Percentiles rank a stretch among this genome's conserved stretches.
phyloP scores from a whole-genome alignment of 2,329 filamentous ascomycete genomes.

The Apiospora malaysiana region DNA sequence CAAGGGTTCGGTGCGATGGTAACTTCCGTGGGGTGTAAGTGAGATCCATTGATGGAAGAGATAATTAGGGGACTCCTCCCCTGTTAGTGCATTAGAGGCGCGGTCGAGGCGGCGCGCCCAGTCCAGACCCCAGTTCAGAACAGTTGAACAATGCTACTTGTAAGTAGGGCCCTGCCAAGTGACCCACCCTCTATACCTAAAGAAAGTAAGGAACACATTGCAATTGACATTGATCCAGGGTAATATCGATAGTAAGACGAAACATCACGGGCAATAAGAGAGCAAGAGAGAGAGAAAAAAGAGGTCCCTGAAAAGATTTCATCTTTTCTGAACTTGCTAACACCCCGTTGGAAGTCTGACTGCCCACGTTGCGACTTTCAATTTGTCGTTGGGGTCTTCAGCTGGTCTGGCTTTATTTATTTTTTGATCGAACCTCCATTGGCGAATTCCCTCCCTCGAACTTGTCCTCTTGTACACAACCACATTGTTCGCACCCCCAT shows the following conservation, averaged over 20 bases:
- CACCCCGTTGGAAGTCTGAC: neutral
- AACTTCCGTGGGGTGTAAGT: slow-evolving; percentile 7
- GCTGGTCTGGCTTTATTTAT: slow-evolving; percentile 6
- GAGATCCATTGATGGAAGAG: neutral
- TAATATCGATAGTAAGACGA: slow-evolving; percentile 7
- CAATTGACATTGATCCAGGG: slow-evolving; percentile 1
- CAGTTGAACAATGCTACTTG: neutral
- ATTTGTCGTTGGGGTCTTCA: slow-evolving; percentile 1
- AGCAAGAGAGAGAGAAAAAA: neutral
- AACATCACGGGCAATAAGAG: slow-evolving; percentile 11
- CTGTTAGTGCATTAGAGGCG: neutral
- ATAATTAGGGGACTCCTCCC: neutral
- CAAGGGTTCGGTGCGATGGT: neutral
- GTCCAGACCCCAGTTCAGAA: neutral
- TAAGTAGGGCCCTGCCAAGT: neutral
- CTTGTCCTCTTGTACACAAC: neutral
- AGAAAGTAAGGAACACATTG: slow-evolving; percentile 18
- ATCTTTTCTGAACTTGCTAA: neutral
- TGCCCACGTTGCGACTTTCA: slow-evolving; percentile 4
- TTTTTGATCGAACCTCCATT: neutral
- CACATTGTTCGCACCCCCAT: slow-evolving; percentile 2
- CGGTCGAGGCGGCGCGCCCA: slow-evolving; percentile 11
- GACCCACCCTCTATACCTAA: slow-evolving; percentile 14
- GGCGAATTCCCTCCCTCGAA: neutral
- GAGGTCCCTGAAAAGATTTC: neutral